Base-by-base conservation (phyloP, 371 early-diverging fungal genomes). In the Parasitella parasitica region DNA sequence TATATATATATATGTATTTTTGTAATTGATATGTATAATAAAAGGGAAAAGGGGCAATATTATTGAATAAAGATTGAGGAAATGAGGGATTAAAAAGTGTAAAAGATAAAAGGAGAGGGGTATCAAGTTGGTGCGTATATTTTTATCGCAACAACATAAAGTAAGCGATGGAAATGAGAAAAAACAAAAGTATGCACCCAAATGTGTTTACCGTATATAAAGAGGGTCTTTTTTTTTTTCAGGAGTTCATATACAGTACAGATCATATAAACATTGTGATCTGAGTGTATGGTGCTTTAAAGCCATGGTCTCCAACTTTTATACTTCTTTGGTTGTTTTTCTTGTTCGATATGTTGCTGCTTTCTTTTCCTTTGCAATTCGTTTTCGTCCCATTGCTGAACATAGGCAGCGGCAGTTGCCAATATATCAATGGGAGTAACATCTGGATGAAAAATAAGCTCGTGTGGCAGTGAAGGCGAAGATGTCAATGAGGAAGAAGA, bases 361-460 rank as follows among this genome's bases (percentile, higher is more conserved):
- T 63, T 60, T 54, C 34, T 37, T 43, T 46, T 48, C 34, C 57
- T 48, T 64, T 69, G 27, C 48, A 57, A 12, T 36, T 58, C 24
- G 37, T 72, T 54, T 55, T 73, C 73, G 46, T 78, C 72, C 62
- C 71, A 75, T 15, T 72, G 69, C 37, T 78, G 81, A 49, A 81
- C 73, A 63, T 77, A 81, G 27, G 76, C 81, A 16, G 81, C 81
- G 0, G 81, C 81, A 26, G 75, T 70, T 12, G 76, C 76, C 13
- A 81, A 54, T n/a, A 81, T 75, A 55, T 81, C 81, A 39, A 81
- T 74, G 11, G 78, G 71, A 7, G 75, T 61, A 52, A 39, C 43
- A 39, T 50, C 36, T 46, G 59, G 60, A 27, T 67, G 55, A 54
- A 66, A 59, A 13, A 61, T 16, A 37, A 63, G 32, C 16, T 67